Evolutionary conservation across 352 stramenopile genomes (phyloP), one percentile per base, ranked within the genome.

Genomic region (Plasmopara muralis): DNA sequence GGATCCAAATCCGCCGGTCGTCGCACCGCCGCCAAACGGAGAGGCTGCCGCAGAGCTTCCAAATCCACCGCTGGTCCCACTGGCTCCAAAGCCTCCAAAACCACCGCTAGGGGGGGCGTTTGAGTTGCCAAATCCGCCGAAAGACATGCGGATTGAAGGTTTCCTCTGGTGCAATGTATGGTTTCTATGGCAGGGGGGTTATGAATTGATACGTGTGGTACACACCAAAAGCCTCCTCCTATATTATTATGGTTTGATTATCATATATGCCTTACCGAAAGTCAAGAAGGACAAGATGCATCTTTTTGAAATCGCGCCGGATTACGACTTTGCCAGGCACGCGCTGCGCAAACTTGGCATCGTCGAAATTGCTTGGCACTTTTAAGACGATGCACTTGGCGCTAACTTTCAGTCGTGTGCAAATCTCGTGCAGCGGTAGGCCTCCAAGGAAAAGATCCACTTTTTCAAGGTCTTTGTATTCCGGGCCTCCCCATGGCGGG

Each of bases 321-420:
- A 86, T 81, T 1, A 62, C 63, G 12, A 90, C 77, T 0, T 62
- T 66, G 12, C 80, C 80, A 0, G 75, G 77, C 6, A 90, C 77
- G 25, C 68, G 54, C 31, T 60, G 51, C 1, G 80, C 69, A 47
- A 92, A 89, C 53, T 85, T 87, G 2, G 75, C 73, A 16, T 77
- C 64, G 55, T 93, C 79, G 57, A 90, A 93, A 53, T 93, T 93
- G 14, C 66, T 86, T 13, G 83, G 83, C 33, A 90, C 79, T 46
- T 93, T 93, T 39, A 93, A 53, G 25, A 89, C 66, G n/a, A 90
- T 66, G 42, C 72, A 77, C 54, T 84, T 67, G 38, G 76, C 51
- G 20, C 55, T 63, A 5, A 64, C 58, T 29, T 76, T 47, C 20
- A 90, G 53, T 34, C 56, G 62, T 43, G 70, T 62, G 46, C 78